phyloP scores from a whole-genome alignment of 352 stramenopile species.

The Blastocystis sp. region DNA sequence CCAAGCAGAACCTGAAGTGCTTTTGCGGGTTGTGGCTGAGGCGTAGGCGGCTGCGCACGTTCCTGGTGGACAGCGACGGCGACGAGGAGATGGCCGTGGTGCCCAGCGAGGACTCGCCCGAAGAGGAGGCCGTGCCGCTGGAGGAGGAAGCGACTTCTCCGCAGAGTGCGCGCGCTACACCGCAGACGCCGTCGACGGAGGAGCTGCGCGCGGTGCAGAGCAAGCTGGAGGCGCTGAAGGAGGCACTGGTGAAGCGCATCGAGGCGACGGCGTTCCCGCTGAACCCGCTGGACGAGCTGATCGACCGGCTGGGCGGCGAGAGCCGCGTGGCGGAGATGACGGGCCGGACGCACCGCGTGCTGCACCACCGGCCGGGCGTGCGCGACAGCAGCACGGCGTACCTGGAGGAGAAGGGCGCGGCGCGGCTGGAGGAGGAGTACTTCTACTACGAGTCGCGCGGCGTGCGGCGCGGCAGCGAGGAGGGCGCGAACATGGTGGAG shows the following conservation, averaged over 20 bases:
- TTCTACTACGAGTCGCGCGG: slow-evolving; percentile 67
- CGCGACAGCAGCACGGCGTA: slow-evolving; percentile 16
- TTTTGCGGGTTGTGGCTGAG: neutral
- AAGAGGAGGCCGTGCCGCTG: neutral
- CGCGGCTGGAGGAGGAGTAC: slow-evolving; percentile 32
- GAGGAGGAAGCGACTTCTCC: neutral
- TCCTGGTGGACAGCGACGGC: slow-evolving; percentile 3
- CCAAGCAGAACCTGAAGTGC: slow-evolving; percentile 13
- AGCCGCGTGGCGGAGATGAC: slow-evolving; percentile 78
- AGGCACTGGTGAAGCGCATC: slow-evolving; percentile 44
- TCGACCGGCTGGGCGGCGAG: slow-evolving; percentile 77
- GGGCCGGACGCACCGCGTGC: slow-evolving; percentile 71
- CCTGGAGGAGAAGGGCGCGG: neutral
- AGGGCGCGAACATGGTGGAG: slow-evolving; percentile 76
- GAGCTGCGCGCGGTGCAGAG: neutral
- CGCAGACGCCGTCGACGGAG: neutral
- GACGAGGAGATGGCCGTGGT: neutral
- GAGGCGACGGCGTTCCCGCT: slow-evolving; percentile 72
- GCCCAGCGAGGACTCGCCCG: too few species aligned
- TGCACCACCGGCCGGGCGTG: slow-evolving; percentile 24
- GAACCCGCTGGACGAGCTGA: slow-evolving; percentile 77
- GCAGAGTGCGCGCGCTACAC: neutral
- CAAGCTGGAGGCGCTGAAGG: slow-evolving; percentile 63
- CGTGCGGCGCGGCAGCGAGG: slow-evolving; percentile 66
- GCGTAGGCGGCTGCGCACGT: slow-evolving; percentile 1